phyloP scores from a whole-genome alignment of 2,329 filamentous ascomycete species.

The Claviceps lovelessii region DNA sequence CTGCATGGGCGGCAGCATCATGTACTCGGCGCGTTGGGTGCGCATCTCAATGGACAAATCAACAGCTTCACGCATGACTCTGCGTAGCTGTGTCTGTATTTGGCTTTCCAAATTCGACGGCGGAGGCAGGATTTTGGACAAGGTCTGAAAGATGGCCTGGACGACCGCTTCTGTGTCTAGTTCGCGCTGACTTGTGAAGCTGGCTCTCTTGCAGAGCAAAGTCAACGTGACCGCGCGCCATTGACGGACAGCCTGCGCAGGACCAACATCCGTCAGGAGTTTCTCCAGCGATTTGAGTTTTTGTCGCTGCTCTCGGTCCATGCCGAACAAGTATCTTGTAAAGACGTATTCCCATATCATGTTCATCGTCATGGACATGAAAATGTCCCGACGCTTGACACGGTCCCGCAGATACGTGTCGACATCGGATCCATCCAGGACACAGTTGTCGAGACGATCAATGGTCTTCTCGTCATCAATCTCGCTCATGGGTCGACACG shows the following conservation, averaged over 20 bases:
- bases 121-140: conserved; percentile 74
- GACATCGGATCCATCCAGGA: conserved; percentile 88
- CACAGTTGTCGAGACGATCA: conserved; percentile 83
- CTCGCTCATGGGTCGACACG: conserved; percentile 70
- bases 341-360: conserved; percentile 99
- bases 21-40: conserved; percentile 89
- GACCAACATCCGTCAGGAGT: conserved; percentile 75
- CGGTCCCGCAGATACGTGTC: conserved; percentile 79
- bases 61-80: conserved; percentile 78
- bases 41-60: conserved; percentile 93
- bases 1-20: conserved; percentile 91
- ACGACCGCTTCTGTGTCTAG: conserved; percentile 94
- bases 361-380: conserved; percentile 98
- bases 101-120: conserved; percentile 67
- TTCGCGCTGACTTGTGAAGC: conserved; percentile 71
- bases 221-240: conserved; percentile 95
- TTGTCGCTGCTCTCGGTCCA: conserved; percentile 94
- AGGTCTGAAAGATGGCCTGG: conserved; percentile 64
- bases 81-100: conserved; percentile 70
- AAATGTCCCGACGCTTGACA: conserved; percentile 77
- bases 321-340: conserved; percentile 92
- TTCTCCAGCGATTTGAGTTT: conserved; percentile 96
- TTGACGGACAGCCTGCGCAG: conserved; percentile 76
- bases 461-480: conserved; percentile 87
- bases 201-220: conserved; percentile 62